Evolutionary conservation across 306 rosid genomes (phyloP).

Genomic region (Aeschynomene evenia): DNA sequence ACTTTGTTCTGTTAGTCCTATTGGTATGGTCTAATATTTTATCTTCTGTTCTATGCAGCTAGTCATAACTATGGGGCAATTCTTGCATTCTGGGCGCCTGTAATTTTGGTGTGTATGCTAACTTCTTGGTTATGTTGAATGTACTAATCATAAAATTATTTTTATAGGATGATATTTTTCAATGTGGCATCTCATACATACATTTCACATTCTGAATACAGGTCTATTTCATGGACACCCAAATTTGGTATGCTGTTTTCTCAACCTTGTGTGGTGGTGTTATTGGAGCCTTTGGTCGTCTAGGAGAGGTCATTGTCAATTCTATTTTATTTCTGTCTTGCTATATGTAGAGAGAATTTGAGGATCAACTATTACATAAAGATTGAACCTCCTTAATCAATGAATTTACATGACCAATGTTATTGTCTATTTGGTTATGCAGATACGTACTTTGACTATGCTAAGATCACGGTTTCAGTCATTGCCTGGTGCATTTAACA

Average conservation of each 20-base stretch:
- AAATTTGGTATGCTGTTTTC: slow-evolving; percentile 89
- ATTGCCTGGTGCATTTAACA: slow-evolving; percentile 93
- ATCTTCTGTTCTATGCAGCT: slow-evolving; percentile 57
- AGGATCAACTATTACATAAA: background rate
- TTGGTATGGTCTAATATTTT: slow-evolving; percentile 32
- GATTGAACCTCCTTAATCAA: background rate
- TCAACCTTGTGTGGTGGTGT: slow-evolving; percentile 87
- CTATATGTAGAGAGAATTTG: background rate
- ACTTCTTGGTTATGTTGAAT: slow-evolving; percentile 29
- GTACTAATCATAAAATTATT: slow-evolving; percentile 23
- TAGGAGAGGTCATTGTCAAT: slow-evolving; percentile 73
- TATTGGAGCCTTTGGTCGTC: slow-evolving; percentile 92
- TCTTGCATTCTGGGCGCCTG: slow-evolving; percentile 78
- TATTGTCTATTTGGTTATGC: slow-evolving; percentile 32
- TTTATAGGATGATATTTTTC: slow-evolving; percentile 17
- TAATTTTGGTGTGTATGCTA: slow-evolving; percentile 62
- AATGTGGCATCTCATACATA: slow-evolving; percentile 30
- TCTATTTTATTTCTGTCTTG: slow-evolving; percentile 15
- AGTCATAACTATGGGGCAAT: slow-evolving; percentile 72
- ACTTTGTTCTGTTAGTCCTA: background rate
- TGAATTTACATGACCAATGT: background rate
- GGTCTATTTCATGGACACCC: slow-evolving; percentile 98
- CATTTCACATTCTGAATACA: slow-evolving; percentile 42
- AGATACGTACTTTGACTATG: slow-evolving; percentile 96
- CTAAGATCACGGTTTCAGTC: slow-evolving; percentile 93